Evolutionary conservation across 306 rosid genomes (phyloP), one percentile per base, ranked within the genome.

Genomic region (Quercus agrifolia): DNA sequence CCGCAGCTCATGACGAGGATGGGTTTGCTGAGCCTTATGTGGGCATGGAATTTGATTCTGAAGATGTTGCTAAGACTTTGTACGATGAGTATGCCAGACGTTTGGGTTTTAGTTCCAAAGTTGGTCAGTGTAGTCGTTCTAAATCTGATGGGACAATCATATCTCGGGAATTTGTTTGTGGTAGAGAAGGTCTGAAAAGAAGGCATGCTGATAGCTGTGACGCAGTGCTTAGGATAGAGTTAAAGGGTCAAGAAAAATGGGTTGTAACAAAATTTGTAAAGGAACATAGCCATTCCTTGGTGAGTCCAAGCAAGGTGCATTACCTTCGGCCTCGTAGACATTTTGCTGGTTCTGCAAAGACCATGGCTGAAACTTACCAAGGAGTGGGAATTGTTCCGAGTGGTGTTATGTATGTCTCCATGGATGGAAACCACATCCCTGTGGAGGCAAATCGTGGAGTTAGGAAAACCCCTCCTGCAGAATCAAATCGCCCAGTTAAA

Each of bases 401-500:
- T 85, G 98, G 95, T 71, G 92, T 94, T 59, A 90, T 94, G 98
- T 92, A 89, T 87, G 89, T 90, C 58, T 86, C 93, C 59, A 76
- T 89, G 94, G 97, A 93, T 80, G 97, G 92, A 73, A 88, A 80
- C 80, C 91, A 78, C 67, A 58, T 56, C 61, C 54, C 89, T 28
- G 75, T 58, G 62, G 95, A 90, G 83, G 92, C 83, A 69, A 84
- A 67, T 79, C 84, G 85, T 52, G 88, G 88, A 66, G 70, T 70
- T 82, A 89, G 85, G 78, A 89, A 71, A 81, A 76, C 85, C 78
- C 77, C 80, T 76, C 71, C 86, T 61, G 58, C 75, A 61, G 93
- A 91, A 76, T 76, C 87, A 31, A 85, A 75, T 79, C 91, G 85
- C 56, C 57, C 81, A 0, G 84, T 77, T 55, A 91, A 87, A 78